Evolutionary conservation across 2,329 filamentous ascomycete species (phyloP), one percentile per base, ranked within the genome.

Genomic region (Paracoccidioides lutzii): DNA sequence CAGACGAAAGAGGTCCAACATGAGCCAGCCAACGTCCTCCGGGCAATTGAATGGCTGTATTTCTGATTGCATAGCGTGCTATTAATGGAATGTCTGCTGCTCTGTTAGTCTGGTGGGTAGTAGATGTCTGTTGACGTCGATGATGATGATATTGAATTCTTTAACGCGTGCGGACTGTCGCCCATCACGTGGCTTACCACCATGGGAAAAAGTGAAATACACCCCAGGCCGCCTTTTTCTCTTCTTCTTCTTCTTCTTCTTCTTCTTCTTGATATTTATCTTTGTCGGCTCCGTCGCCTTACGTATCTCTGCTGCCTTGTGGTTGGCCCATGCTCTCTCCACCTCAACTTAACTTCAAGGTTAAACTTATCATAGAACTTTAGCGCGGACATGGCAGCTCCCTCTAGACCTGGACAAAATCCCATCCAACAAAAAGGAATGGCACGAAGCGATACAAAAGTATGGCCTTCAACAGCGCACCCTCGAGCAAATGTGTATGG

Each of bases 391-490:
- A 55, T 41, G 53, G 53, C 22, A 14, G 33, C 1, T 7, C 42
- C 44, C 37, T 52, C 45, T 9, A n/a, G 58, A 51, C 38, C 53
- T 59, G 2, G 44, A 56, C n/a, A 56, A 58, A 44, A 56, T 59
- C 40, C 58, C 56, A 30, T 48, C 58, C 8, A 58, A 51, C 35
- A 45, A 58, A 48, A 35, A 28, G 37, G 56, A 59, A 52, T 59
- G 56, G 56, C 37, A 45, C 38, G 54, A 41, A 41, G 58, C 54
- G 15, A 55, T 59, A 52, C 28, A 52, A 37, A 58, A 57, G 22
- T 55, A 59, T 54, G 50, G 57, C 50, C 57, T 56, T 32, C 49
- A 56, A 46, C 35, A 51, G 38, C 54, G 54, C 37, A 58, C 53
- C 5, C 46, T 58, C 6, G 54, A 54, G 38, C 54, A 56, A 53